These are phyloP conservation scores for Leccinum subrobustum DNA, from an alignment of 1,284 basidiomycete genomes.

Conservation along the genomic window DNA sequence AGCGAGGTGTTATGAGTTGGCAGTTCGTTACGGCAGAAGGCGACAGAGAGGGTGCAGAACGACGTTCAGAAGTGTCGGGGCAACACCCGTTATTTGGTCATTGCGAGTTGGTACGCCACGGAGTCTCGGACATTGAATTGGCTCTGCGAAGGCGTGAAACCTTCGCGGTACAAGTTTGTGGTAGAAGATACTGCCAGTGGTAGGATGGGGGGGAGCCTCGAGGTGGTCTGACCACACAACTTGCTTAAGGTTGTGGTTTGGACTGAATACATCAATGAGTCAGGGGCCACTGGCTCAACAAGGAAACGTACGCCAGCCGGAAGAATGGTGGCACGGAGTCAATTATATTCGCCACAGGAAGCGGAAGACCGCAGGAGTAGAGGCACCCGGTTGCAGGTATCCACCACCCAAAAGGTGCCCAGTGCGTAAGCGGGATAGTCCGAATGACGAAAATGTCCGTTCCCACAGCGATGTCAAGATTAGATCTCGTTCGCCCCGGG, in stretches of 20 bases:
- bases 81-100: slow-evolving; percentile 3
- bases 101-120: slow-evolving; percentile 19
- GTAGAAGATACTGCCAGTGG: not conserved
- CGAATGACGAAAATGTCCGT: slow-evolving; percentile 28
- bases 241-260: slow-evolving; percentile 9
- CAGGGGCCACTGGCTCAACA: slow-evolving; percentile 12
- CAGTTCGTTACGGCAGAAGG: slow-evolving; percentile 8
- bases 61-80: not conserved
- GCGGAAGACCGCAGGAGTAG: slow-evolving; percentile 28
- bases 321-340: slow-evolving; percentile 22
- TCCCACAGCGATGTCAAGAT: slow-evolving; percentile 26
- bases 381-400: slow-evolving; percentile 13
- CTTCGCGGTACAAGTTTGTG: slow-evolving; percentile 27
- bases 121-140: slow-evolving; percentile 35
- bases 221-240: slow-evolving; percentile 8
- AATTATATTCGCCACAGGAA: slow-evolving; percentile 24
- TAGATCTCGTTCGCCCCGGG: slow-evolving; percentile 19
- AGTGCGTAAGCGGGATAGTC: slow-evolving; percentile 17
- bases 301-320: slow-evolving; percentile 4
- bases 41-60: not conserved
- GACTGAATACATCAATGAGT: slow-evolving; percentile 7
- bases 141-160: slow-evolving; percentile 13
- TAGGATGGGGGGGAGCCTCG: slow-evolving; percentile 4
- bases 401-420: slow-evolving; percentile 1
- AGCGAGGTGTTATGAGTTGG: slow-evolving; percentile 10